These are phyloP conservation scores for Albifimbria verrucaria DNA, from an alignment of 2,329 filamentous ascomycete species.

Conservation along the genomic window DNA sequence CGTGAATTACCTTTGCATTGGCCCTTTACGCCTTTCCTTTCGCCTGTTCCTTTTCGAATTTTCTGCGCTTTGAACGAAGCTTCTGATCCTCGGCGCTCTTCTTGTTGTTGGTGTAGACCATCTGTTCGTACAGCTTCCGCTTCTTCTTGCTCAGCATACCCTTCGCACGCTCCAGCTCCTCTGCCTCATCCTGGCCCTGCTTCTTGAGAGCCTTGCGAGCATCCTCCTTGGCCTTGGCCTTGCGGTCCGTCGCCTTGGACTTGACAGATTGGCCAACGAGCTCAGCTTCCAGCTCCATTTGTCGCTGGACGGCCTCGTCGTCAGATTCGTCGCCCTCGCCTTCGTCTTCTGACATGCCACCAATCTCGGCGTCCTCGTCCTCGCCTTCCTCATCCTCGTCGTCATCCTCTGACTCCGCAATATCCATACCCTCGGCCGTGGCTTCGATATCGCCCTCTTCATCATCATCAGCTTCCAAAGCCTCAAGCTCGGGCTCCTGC, in stretches of 20 bases:
- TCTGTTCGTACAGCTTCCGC: constrained; percentile 95
- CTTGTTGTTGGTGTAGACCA: constrained; percentile 93
- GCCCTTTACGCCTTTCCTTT: constrained; percentile 35
- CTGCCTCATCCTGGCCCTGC: constrained; percentile 72
- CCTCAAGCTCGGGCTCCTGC: constrained; percentile 84
- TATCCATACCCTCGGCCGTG: constrained; percentile 46
- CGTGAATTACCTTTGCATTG: neutral
- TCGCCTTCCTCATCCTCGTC: constrained; percentile 43
- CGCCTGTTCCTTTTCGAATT: constrained; percentile 66
- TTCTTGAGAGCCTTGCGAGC: constrained; percentile 66
- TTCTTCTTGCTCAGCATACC: constrained; percentile 99
- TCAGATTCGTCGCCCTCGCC: constrained; percentile 36
- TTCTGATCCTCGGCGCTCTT: constrained; percentile 87
- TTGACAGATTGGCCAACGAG: constrained; percentile 65
- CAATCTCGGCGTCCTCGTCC: constrained; percentile 35
- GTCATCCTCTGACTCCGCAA: constrained; percentile 43
- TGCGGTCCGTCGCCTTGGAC: constrained; percentile 42
- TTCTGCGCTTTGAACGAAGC: constrained; percentile 85
- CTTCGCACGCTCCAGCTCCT: constrained; percentile 89
- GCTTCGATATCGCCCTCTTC: constrained; percentile 37
- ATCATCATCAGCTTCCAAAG: constrained; percentile 64
- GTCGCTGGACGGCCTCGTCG: constrained; percentile 70
- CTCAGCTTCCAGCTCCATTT: constrained; percentile 91
- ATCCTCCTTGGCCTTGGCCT: constrained; percentile 64
- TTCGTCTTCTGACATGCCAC: constrained; percentile 49